Percentiles rank a stretch among this genome's conserved stretches.
phyloP scores from a whole-genome alignment of 2,329 filamentous ascomycete species.

The Cercospora janseana region DNA sequence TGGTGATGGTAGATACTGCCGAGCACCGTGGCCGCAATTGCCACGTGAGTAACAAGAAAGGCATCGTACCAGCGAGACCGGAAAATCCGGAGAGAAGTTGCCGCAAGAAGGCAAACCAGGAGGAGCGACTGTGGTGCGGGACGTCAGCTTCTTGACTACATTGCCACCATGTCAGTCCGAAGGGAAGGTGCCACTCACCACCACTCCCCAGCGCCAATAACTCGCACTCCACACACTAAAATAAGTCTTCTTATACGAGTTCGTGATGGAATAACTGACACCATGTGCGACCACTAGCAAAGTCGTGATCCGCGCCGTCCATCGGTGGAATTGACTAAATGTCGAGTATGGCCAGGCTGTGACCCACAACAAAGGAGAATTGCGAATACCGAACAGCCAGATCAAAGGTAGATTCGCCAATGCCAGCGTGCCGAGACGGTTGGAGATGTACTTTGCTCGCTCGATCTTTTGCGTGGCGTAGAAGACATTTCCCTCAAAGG shows the following conservation, averaged over 20 bases:
- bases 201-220: constrained; percentile 53
- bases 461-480: constrained; percentile 31
- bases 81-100: constrained; percentile 52
- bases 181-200: constrained; percentile 36
- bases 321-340: constrained; percentile 66
- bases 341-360: constrained; percentile 68
- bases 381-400: constrained; percentile 66
- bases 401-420: constrained; percentile 63
- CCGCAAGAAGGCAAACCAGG: constrained; percentile 47
- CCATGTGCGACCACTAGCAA: constrained; percentile 63
- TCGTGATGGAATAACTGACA: constrained; percentile 48
- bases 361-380: constrained; percentile 63
- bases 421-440: constrained; percentile 62
- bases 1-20: constrained; percentile 54
- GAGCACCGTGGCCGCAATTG: constrained; percentile 52
- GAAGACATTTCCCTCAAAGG: constrained; percentile 50
- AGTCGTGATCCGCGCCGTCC: constrained; percentile 63
- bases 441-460: constrained; percentile 54
- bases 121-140: constrained; percentile 32
- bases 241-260: constrained; percentile 39
- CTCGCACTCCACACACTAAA: constrained; percentile 38
- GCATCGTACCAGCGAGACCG: constrained; percentile 54
- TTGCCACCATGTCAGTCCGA: too few relatives aligned
- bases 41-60: constrained; percentile 53
- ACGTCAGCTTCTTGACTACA: constrained; percentile 2